A percentile compares a stretch with the other conserved stretches of the same genome.
Conservation (phyloP, 139 green algal species). For the Auxenochlorella pyrenoidosa region DNA sequence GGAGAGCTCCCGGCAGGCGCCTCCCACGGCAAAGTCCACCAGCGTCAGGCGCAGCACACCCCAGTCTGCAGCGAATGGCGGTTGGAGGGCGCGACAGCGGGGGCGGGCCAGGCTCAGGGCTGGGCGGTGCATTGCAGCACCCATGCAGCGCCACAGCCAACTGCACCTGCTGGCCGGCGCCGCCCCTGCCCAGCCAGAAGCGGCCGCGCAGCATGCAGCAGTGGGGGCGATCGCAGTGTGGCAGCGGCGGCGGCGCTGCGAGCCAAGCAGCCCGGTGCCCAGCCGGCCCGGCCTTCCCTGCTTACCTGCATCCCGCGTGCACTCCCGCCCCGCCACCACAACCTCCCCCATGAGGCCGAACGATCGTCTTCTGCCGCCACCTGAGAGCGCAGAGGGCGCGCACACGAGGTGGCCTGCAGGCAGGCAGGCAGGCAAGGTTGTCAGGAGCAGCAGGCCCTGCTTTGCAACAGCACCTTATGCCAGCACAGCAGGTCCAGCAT, state of each 20-base stretch:
- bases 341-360: constrained; percentile 25
- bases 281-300: not conserved
- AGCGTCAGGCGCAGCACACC: constrained; percentile 33
- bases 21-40: not conserved
- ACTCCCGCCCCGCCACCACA: constrained; percentile 22
- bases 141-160: too few species aligned
- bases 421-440: too few species aligned
- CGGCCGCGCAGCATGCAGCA: too few species aligned
- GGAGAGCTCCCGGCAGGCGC: not conserved
- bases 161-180: too few species aligned
- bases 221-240: too few species aligned
- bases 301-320: constrained; percentile 13
- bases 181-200: too few species aligned
- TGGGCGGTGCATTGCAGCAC: too few species aligned
- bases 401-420: constrained; percentile 18
- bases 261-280: too few species aligned
- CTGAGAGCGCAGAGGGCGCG: not conserved
- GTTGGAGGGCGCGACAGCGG: not conserved
- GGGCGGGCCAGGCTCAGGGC: not conserved
- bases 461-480: too few species aligned
- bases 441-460: too few species aligned
- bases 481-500: too few species aligned
- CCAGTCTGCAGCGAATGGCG: constrained; percentile 2
- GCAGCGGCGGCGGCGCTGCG: too few species aligned
- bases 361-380: not conserved